Conservation (phyloP, 2,329 filamentous ascomycete genomes). For the Chrysosphaeria jannelii region DNA sequence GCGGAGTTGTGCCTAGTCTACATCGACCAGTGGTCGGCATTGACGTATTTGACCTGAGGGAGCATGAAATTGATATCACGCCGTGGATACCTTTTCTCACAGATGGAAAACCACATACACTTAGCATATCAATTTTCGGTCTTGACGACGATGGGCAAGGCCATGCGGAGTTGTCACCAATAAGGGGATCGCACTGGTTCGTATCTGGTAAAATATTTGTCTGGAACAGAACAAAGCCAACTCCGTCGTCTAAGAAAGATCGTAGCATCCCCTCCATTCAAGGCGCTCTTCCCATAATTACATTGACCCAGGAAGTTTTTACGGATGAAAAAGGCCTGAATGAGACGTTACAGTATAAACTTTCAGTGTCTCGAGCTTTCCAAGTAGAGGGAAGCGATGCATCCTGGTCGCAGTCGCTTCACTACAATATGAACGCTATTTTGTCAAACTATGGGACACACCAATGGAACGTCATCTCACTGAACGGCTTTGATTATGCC, state of each 20-base stretch:
- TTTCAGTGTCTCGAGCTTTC: constrained; percentile 14
- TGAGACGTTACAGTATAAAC: constrained; percentile 25
- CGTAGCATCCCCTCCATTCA: constrained; percentile 2
- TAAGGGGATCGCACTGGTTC: constrained; percentile 38
- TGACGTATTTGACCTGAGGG: constrained; percentile 48
- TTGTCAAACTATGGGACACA: constrained; percentile 9
- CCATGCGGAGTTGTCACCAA: constrained; percentile 16
- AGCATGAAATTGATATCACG: constrained; percentile 59
- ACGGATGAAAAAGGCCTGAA: constrained; percentile 21
- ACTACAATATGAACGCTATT: constrained; percentile 20
- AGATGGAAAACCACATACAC: constrained; percentile 31
- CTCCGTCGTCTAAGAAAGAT: constrained; percentile 20
- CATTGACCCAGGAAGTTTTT: constrained; percentile 16
- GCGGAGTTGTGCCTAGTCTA: constrained; percentile 44
- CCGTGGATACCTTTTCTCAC: constrained; percentile 41
- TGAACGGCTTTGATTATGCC: constrained; percentile 8
- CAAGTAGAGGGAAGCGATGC: too few species aligned
- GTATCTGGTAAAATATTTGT: constrained; percentile 55
- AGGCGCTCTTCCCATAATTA: constrained; percentile 4
- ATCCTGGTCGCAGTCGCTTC: constrained; percentile 32
- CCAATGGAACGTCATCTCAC: constrained; percentile 14
- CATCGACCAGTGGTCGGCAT: constrained; percentile 55
- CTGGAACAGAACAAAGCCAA: constrained; percentile 15
- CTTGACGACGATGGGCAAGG: constrained; percentile 20
- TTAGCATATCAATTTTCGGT: constrained; percentile 36